phyloP scores from a whole-genome alignment of 1,284 basidiomycete genomes.

The Cutaneotrichosporon sp. region DNA sequence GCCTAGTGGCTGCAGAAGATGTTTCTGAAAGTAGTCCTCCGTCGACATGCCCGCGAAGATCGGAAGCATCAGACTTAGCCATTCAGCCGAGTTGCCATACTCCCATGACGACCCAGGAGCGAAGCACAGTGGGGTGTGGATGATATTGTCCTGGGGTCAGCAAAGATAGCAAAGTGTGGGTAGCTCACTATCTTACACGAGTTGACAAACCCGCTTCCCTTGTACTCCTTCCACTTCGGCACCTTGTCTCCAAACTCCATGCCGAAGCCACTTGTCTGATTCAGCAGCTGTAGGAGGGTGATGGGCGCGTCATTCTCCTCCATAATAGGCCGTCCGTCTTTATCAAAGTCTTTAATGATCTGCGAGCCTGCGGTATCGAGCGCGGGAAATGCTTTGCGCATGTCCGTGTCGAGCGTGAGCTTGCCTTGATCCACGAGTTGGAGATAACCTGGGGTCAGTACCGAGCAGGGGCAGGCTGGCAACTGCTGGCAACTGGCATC shows the following conservation, averaged over 20 bases:
- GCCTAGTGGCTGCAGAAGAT: constrained; percentile 31
- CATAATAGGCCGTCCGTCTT: constrained; percentile 16
- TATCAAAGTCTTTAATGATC: constrained; percentile 20
- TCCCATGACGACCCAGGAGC: constrained; percentile 26
- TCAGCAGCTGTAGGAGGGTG: constrained; percentile 27
- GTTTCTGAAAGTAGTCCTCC: constrained; percentile 30
- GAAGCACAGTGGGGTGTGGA: constrained; percentile 31
- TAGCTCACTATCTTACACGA: constrained; percentile 32
- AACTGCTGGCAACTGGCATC: too few relatives aligned
- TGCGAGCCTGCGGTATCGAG: constrained; percentile 18
- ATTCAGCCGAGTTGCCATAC: constrained; percentile 38
- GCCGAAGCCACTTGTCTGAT: constrained; percentile 39
- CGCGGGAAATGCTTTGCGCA: constrained; percentile 18
- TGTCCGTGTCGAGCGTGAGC: constrained; percentile 25
- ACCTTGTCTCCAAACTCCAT: constrained; percentile 29
- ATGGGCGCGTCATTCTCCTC: constrained; percentile 15
- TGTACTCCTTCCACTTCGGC: constrained; percentile 23
- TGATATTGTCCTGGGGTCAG: constrained; percentile 28
- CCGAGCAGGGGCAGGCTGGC: neutral
- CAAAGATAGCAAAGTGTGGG: too few relatives aligned
- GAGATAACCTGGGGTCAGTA: constrained; percentile 20
- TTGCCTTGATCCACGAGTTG: constrained; percentile 31
- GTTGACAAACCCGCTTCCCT: constrained; percentile 32
- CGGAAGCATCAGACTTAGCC: constrained; percentile 36
- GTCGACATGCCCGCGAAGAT: constrained; percentile 13